Evolutionary conservation across 352 stramenopile species (phyloP).

Genomic region (Phytophthora pini): DNA sequence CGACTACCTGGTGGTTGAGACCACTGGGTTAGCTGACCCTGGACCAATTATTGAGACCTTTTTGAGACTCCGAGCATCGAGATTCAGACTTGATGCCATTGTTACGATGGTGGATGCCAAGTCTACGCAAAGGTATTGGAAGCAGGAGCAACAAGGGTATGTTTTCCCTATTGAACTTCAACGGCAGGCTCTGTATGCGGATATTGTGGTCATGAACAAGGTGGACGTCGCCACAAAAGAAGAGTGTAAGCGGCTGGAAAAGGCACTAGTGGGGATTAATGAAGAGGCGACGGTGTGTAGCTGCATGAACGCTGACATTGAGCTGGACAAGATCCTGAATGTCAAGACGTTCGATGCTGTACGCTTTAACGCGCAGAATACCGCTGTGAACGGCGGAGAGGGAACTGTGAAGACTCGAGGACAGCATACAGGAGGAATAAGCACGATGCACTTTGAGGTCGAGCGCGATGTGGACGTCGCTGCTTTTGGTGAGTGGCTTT

Average conservation of each 20-base stretch:
- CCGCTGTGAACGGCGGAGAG: conserved; percentile 14
- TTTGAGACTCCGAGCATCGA: conserved; percentile 88
- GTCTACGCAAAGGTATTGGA: conserved; percentile 57
- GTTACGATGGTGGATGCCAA: conserved; percentile 96
- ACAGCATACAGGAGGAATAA: conserved; percentile 61
- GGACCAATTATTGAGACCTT: conserved; percentile 98
- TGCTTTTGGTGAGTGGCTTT: conserved; percentile 69
- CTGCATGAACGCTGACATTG: conserved; percentile 61
- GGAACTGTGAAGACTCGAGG: conserved; percentile 25
- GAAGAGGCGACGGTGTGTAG: conserved; percentile 51
- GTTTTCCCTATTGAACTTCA: conserved; percentile 68
- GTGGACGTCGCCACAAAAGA: conserved; percentile 55
- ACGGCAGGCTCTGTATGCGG: conserved; percentile 70
- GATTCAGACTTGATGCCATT: conserved; percentile 96
- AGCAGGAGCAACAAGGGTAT: conserved; percentile 26
- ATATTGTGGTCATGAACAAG: conserved; percentile 81
- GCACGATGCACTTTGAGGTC: conserved; percentile 64
- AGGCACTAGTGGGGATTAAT: conserved; percentile 49
- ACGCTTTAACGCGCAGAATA: conserved; percentile 49
- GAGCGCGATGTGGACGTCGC: conserved; percentile 53
- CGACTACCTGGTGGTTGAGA: conserved; percentile 98
- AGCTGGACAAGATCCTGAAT: conserved; percentile 61
- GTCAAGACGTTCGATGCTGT: conserved; percentile 80
- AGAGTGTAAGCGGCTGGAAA: conserved; percentile 42
- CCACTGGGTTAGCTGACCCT: conserved; percentile 96